Percentiles rank a stretch among this genome's conserved stretches.
Evolutionary conservation across 1,284 basidiomycete species (phyloP).

Genomic region (Cystobasidium slooffiae): DNA sequence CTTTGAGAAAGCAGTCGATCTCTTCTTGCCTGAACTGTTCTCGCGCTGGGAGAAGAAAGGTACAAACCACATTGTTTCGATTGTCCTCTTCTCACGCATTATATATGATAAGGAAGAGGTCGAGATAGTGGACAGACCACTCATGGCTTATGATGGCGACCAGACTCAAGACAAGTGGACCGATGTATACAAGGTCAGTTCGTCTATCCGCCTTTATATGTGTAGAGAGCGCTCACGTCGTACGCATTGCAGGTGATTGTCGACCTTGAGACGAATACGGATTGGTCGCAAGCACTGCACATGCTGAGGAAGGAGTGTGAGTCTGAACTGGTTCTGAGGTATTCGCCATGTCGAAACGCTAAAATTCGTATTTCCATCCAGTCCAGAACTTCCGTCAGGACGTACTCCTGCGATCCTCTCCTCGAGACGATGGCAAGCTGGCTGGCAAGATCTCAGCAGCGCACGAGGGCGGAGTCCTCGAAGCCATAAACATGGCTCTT

Average conservation of each 20-base stretch:
- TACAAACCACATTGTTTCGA: slow-evolving; percentile 91
- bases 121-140: slow-evolving; percentile 61
- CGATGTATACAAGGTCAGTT: slow-evolving; percentile 69
- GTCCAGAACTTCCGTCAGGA: slow-evolving; percentile 46
- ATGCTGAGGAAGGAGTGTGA: slow-evolving; percentile 74
- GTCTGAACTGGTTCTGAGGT: not conserved
- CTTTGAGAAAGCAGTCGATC: slow-evolving; percentile 94
- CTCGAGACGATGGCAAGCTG: slow-evolving; percentile 65
- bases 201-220: too few species aligned
- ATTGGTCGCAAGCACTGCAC: slow-evolving; percentile 85
- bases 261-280: slow-evolving; percentile 82
- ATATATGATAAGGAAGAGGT: slow-evolving; percentile 82
- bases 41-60: slow-evolving; percentile 74
- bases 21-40: slow-evolving; percentile 84
- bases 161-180: slow-evolving; percentile 75
- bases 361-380: not conserved
- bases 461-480: slow-evolving; percentile 91
- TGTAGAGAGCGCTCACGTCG: too few species aligned
- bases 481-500: slow-evolving; percentile 89
- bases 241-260: slow-evolving; percentile 78
- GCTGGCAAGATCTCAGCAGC: slow-evolving; percentile 81
- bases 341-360: not conserved
- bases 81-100: slow-evolving; percentile 92
- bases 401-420: slow-evolving; percentile 48
- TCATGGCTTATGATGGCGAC: slow-evolving; percentile 46